phyloP scores from a whole-genome alignment of 2,329 filamentous ascomycete genomes.

The Aspergillus sp. region DNA sequence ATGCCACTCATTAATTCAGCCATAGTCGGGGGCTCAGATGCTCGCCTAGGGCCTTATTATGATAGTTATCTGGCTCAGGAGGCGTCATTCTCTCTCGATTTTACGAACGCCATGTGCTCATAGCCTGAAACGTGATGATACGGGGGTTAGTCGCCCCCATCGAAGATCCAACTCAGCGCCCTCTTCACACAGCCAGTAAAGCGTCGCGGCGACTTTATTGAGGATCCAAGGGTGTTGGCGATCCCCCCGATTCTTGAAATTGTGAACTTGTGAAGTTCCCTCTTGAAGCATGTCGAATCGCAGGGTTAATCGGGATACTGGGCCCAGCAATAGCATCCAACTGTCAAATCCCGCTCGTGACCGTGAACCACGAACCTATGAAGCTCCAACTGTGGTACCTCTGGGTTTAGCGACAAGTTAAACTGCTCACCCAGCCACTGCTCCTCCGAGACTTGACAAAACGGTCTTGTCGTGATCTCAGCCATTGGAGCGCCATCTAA shows the following conservation, averaged over 20 bases:
- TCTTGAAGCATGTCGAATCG: not conserved
- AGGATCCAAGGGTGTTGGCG: too few species aligned
- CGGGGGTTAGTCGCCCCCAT: not conserved
- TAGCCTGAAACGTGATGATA: not conserved
- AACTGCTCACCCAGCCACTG: conserved; percentile 5
- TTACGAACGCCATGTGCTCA: not conserved
- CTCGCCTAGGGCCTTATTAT: too few species aligned
- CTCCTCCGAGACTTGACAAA: conserved; percentile 1
- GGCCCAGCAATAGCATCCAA: not conserved
- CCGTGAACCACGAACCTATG: conserved; percentile 14
- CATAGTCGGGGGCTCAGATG: not conserved
- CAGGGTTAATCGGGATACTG: not conserved
- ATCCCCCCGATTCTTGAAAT: not conserved
- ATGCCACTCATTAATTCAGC: not conserved
- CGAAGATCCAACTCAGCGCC: not conserved
- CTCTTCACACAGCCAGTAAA: not conserved
- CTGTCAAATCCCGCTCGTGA: conserved; percentile 6
- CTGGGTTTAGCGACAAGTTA: conserved; percentile 17
- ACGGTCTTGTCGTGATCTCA: conserved; percentile 10
- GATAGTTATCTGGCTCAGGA: not conserved
- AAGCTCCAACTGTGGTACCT: conserved; percentile 20
- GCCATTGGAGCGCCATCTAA: not conserved
- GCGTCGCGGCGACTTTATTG: too few species aligned
- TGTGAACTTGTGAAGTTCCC: not conserved
- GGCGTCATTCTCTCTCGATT: not conserved